Evolutionary conservation across 2,329 filamentous ascomycete species (phyloP).

Genomic region (Elsinoe necatrix): DNA sequence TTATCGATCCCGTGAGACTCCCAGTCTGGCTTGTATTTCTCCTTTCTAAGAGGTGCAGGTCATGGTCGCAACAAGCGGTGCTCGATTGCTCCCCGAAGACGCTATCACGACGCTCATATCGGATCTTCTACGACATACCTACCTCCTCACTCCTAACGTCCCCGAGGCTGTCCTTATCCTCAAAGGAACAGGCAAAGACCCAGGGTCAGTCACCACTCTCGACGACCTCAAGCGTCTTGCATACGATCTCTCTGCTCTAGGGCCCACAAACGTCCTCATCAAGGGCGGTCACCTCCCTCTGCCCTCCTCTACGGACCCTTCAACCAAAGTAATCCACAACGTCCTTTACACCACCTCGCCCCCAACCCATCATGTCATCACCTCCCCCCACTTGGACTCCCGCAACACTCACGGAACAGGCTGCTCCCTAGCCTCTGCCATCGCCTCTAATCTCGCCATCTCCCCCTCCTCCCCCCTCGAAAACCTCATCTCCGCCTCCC

Average conservation of each 20-base stretch:
- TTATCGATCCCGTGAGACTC: conserved; percentile 63
- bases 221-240: conserved; percentile 63
- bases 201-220: conserved; percentile 46
- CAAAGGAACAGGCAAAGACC: conserved; percentile 39
- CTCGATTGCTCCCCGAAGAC: conserved; percentile 55
- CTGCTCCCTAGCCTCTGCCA: conserved; percentile 81
- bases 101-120: conserved; percentile 55
- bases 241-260: conserved; percentile 55
- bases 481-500: conserved; percentile 57
- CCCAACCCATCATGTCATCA: conserved; percentile 47
- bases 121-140: conserved; percentile 56
- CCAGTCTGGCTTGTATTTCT: conserved; percentile 4
- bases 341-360: conserved; percentile 58
- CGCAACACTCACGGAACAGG: conserved; percentile 90
- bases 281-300: conserved; percentile 91
- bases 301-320: conserved; percentile 49
- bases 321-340: conserved; percentile 64
- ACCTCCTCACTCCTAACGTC: conserved; percentile 67
- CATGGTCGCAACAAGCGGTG: conserved; percentile 81
- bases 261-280: conserved; percentile 71
- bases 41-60: conserved; percentile 48
- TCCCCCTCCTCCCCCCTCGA: conserved; percentile 52
- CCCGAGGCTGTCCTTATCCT: conserved; percentile 64
- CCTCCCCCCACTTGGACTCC: conserved; percentile 62
- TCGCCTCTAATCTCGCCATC: conserved; percentile 64